Conservation (phyloP, 1,139 yeast species). For the Wickerhamiella pararugosa region DNA sequence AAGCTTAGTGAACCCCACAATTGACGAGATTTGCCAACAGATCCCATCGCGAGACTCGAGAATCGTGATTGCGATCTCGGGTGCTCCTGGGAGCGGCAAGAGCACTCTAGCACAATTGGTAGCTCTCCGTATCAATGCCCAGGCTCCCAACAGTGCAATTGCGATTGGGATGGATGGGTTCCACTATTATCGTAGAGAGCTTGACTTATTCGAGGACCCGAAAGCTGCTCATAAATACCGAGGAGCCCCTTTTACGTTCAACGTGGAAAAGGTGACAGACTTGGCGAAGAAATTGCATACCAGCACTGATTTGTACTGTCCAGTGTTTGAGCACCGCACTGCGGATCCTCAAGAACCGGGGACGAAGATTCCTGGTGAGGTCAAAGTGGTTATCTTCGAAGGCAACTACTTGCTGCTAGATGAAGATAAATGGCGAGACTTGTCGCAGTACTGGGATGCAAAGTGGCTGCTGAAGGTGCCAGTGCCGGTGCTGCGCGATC, state of each 20-base stretch:
- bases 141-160: constrained; percentile 12
- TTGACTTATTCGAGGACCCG: constrained; percentile 39
- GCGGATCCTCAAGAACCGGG: constrained; percentile 48
- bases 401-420: constrained; percentile 31
- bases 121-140: constrained; percentile 27
- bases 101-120: constrained; percentile 44
- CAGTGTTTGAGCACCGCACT: constrained; percentile 59
- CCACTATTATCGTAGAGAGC: constrained; percentile 47
- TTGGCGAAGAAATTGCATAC: constrained; percentile 20
- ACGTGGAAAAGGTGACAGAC: constrained; percentile 36
- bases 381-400: constrained; percentile 42
- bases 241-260: constrained; percentile 81
- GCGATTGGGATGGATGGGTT: constrained; percentile 66
- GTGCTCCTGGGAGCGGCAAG: constrained; percentile 78
- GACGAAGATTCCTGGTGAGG: constrained; percentile 28
- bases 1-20: too few relatives aligned
- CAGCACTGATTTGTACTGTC: constrained; percentile 30
- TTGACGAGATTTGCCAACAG: too few relatives aligned
- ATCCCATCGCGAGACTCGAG: not conserved
- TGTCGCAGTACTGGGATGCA: constrained; percentile 23
- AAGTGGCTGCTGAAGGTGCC: constrained; percentile 31
- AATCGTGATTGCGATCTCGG: constrained; percentile 41
- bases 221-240: constrained; percentile 45
- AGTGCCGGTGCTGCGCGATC: constrained; percentile 31
- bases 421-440: constrained; percentile 24